Evolutionary conservation across 305 asterid genomes (phyloP), one percentile per base, ranked within the genome.

Genomic region (Fraxinus greggii): DNA sequence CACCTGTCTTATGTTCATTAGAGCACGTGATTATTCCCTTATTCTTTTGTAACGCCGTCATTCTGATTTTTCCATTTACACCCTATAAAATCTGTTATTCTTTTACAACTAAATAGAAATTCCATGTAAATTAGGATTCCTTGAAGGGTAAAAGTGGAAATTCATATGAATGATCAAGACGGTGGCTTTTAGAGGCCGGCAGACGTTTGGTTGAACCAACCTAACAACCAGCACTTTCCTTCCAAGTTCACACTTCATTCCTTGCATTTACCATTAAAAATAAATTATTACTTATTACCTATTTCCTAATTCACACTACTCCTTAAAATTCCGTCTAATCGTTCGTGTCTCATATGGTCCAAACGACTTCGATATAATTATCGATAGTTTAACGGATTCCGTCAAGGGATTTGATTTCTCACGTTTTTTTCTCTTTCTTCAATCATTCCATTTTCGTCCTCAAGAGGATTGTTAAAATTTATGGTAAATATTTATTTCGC

Each of bases 131-230:
- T 72, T 26, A 1, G 3, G 6, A 1, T 9, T 78, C 17, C 2
- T 38, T 4, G 0, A 80, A 84, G 90, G 93, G 84, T n/a, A 87
- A 38, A 84, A 51, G 0, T 0, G 12, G 32, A 42, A 23, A 28
- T 24, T 26, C 0, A 1, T 0, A 4, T 19, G 61, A 1, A 3
- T 35, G 15, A 26, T 15, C 38, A 51, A 86, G 86, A 84, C 89
- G 89, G 85, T 76, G 85, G 45, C 84, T 86, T 84, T 83, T 83
- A 0, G 29, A 74, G 77, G 89, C 88, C 90, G 90, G 92, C 88
- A 67, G 86, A 80, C 87, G 84, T 87, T 83, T 89, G 83, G 96
- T 92, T 90, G 90, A 88, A 92, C 94, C 88, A 89, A 91, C 90
- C 89, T 65, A 92, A 89, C 92, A 86, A 88, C 95, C 73, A 81